Percentiles rank a stretch among this genome's conserved stretches.
These are phyloP conservation scores for Hypoxylon sp. DNA, from an alignment of 2,329 filamentous ascomycete species.

Conservation along the genomic window DNA sequence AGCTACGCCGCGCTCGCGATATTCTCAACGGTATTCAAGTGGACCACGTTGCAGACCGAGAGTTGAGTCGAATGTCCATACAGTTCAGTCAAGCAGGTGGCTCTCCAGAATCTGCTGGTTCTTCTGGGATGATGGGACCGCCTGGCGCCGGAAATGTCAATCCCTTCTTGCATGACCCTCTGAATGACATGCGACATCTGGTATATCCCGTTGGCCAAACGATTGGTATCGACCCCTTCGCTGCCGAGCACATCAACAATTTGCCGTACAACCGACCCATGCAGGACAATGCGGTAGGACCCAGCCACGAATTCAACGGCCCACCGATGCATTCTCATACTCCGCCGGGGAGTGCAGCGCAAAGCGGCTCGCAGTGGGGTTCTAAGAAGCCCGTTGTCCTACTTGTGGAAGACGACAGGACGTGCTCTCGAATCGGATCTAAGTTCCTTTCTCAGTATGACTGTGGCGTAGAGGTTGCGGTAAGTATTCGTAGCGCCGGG, in stretches of 20 bases:
- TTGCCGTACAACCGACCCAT: constrained; percentile 87
- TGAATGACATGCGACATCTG: constrained; percentile 71
- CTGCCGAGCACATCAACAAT: constrained; percentile 92
- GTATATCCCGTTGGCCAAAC: constrained; percentile 93
- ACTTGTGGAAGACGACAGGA: constrained; percentile 85
- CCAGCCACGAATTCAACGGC: constrained; percentile 55
- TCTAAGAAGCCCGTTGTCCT: constrained; percentile 80
- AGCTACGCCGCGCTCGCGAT: constrained; percentile 68
- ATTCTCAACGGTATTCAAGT: constrained; percentile 65
- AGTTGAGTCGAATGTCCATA: constrained; percentile 65
- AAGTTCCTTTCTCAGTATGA: constrained; percentile 75
- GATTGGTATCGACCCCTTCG: constrained; percentile 94
- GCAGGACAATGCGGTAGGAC: constrained; percentile 57
- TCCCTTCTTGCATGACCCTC: constrained; percentile 63
- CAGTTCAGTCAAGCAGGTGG: constrained; percentile 64
- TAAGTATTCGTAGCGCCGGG: constrained; percentile 55
- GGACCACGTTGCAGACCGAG: constrained; percentile 65
- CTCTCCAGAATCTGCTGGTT: constrained; percentile 64
- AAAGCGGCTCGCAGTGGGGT: constrained; percentile 66
- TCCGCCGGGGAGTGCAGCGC: constrained; percentile 45
- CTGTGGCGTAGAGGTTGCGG: constrained; percentile 75
- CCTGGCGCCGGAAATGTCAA: constrained; percentile 54
- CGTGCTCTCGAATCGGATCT: constrained; percentile 74
- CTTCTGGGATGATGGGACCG: constrained; percentile 68
- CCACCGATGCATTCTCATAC: constrained; percentile 53